Base-by-base conservation (phyloP, 2,329 filamentous ascomycete species). In the Aspergillus sclerotialis region DNA sequence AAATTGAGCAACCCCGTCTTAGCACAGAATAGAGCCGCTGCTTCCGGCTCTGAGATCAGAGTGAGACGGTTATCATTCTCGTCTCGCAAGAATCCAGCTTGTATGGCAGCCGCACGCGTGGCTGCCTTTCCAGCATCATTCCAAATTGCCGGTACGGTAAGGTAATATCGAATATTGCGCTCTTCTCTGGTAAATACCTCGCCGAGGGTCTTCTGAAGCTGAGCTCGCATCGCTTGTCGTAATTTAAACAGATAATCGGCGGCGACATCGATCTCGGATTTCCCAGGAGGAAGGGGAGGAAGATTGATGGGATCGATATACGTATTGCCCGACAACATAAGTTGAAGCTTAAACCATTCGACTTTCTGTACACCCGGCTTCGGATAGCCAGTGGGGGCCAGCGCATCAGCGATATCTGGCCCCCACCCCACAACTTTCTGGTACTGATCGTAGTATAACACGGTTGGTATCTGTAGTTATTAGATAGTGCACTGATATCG, bases 381-480 rank as follows among this genome's bases (percentile, higher is more conserved):
- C 49, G 92, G 92, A 63, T 96, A 96, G 44, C 92, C 92, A 26
- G 92, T 96, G 18, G 92, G 92, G 34, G 92, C 90, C 46, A 96
- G 76, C 45, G 92, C 92, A 66, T 96, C 90, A 41, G 92, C 87
- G 53, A 96, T 96, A 71, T 98, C 92, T 37, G 90, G 89, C 43
- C 92, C 92, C 92, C 92, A 98, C 52, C 92, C 92, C n/a, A 96
- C 92, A 31, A 98, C 92, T 65, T 96, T 95, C 58, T 98, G 92
- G 64, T 95, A 94, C 66, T 96, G 90, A 60, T 98, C 92, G 60
- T 98, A 98, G 71, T 98, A 98, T 41, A 98, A 77, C n/a, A 98
- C 92, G 10, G 92, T 96, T 11, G 92, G 92, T 51, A 98, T 96
- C 92, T 52, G 39, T 30, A 16, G 16, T 12, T n/a, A n/a, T 10